Conservation (phyloP, 768 basidiomycete species). For the Panaeolus papilionaceus region DNA sequence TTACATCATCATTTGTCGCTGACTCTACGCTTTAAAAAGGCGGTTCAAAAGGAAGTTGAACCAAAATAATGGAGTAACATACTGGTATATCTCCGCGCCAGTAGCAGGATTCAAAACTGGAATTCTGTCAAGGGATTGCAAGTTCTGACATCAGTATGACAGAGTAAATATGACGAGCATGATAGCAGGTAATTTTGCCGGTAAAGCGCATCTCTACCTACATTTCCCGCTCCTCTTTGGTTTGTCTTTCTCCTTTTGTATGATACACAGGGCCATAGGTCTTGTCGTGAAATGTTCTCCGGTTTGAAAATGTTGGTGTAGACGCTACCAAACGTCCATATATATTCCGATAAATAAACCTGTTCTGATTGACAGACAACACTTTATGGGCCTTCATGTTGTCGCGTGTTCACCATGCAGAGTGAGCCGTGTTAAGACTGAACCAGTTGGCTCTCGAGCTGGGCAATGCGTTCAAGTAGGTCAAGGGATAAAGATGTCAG, state of each 20-base stretch:
- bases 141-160: background rate
- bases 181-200: background rate
- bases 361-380: background rate
- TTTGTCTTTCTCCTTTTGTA: background rate
- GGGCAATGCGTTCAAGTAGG: background rate
- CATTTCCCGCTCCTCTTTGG: conserved; percentile 25
- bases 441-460: background rate
- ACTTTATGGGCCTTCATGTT: background rate
- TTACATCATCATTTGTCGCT: conserved; percentile 58
- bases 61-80: conserved; percentile 29
- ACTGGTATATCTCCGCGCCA: conserved; percentile 64
- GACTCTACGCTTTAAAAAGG: conserved; percentile 54
- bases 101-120: conserved; percentile 73
- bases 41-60: conserved; percentile 12
- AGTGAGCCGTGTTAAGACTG: background rate
- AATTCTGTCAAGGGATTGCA: conserved; percentile 42
- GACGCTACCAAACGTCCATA: background rate
- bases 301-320: background rate
- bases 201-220: conserved; percentile 19
- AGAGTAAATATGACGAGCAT: background rate
- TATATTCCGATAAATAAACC: conserved; percentile 1
- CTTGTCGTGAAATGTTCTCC: conserved; percentile 15
- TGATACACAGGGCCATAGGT: conserved; percentile 14
- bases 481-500: background rate
- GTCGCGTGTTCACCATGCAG: background rate